Evolutionary conservation across 106 monocot genomes (phyloP).

Genomic region (Dioscorea alata): DNA sequence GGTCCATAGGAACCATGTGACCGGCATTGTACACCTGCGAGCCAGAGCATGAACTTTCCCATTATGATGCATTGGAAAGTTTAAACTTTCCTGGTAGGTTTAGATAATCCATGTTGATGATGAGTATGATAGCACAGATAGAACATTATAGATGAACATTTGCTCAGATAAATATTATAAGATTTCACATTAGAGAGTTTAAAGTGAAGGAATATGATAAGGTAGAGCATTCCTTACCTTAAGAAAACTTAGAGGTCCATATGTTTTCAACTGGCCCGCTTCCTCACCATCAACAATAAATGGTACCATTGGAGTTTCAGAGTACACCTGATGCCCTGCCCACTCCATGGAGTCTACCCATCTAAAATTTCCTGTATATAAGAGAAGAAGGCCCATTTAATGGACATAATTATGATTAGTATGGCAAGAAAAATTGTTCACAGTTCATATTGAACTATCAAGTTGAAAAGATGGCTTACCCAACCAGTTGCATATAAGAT

Average conservation of each 20-base stretch:
- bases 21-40: no score
- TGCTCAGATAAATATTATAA: no score
- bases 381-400: not conserved
- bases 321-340: constrained; percentile 34
- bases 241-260: constrained; percentile 32
- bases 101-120: no score
- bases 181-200: no score
- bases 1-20: constrained; percentile 44
- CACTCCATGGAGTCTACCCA: constrained; percentile 51
- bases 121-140: no score
- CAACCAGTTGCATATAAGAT: constrained; percentile 49
- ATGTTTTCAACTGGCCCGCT: constrained; percentile 27
- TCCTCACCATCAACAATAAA: constrained; percentile 28
- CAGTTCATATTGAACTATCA: not conserved
- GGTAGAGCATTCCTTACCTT: constrained; percentile 12
- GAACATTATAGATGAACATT: no score
- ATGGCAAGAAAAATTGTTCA: not conserved
- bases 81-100: no score
- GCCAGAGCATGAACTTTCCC: no score
- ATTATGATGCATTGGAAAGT: no score
- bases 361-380: constrained; percentile 38
- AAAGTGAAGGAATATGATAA: not conserved
- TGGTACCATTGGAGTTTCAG: constrained; percentile 25
- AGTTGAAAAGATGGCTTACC: constrained; percentile 14
- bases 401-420: not conserved